A percentile compares a stretch with the other conserved stretches of the same genome.
Evolutionary conservation across 345 rosid genomes (phyloP).

Genomic region (Balakata baccata): DNA sequence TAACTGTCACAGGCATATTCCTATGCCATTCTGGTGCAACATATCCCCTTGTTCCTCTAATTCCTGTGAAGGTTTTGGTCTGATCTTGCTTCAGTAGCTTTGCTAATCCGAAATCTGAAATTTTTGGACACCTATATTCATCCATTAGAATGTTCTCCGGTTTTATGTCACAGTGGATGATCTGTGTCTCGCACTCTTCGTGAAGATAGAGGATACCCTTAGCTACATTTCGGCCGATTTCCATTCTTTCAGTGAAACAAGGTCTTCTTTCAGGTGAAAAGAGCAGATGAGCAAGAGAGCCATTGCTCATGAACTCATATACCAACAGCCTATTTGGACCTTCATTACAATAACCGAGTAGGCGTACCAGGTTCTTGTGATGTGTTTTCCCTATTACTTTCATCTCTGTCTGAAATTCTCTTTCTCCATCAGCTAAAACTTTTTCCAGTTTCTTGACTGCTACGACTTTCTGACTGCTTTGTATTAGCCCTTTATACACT

Average conservation of each 20-base stretch:
- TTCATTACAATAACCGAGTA: not conserved
- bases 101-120: not conserved
- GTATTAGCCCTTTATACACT: conserved; percentile 25
- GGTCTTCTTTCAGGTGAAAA: too few relatives aligned
- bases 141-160: not conserved
- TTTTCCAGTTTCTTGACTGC: conserved; percentile 31
- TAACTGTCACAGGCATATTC: too few relatives aligned
- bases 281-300: not conserved
- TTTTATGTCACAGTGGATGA: not conserved
- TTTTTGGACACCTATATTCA: not conserved
- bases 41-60: too few relatives aligned
- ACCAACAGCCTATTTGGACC: not conserved
- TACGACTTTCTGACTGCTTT: not conserved
- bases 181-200: not conserved
- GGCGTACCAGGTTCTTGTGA: too few relatives aligned
- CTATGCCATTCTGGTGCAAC: too few relatives aligned
- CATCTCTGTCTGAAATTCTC: not conserved
- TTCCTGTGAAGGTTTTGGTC: not conserved
- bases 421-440: conserved; percentile 3
- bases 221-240: not conserved
- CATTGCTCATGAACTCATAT: not conserved
- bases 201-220: not conserved
- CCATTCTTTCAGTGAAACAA: not conserved
- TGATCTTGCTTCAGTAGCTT: not conserved
- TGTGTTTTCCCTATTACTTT: too few relatives aligned